A percentile compares a stretch with the other conserved stretches of the same genome.
phyloP scores from a whole-genome alignment of 371 early-diverging fungal genomes.

The Mortierella polycephala region DNA sequence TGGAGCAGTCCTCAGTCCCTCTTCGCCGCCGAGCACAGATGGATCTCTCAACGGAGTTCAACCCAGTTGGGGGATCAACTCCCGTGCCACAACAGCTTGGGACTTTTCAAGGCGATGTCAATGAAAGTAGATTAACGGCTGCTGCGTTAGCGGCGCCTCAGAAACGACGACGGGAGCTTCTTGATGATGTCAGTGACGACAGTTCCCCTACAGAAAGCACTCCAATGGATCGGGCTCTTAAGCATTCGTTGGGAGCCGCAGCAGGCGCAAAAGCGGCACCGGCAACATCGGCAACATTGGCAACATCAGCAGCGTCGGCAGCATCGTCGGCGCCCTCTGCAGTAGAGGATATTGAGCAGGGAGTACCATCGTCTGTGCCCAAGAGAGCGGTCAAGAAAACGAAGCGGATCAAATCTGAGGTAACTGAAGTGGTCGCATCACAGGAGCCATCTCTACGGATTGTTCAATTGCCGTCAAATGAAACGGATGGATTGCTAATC shows the following conservation, averaged over 20 bases:
- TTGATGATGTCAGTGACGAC: slow-evolving; percentile 34
- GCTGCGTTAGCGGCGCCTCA: slow-evolving; percentile 33
- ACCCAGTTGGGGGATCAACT: no score
- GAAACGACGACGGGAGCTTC: slow-evolving; percentile 42
- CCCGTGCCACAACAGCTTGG: neutral
- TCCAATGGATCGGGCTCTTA: neutral
- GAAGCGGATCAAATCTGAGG: slow-evolving; percentile 41
- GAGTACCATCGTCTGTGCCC: neutral
- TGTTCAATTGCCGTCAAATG: neutral
- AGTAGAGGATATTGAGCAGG: no score
- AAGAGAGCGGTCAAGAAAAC: slow-evolving; percentile 28
- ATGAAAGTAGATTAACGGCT: slow-evolving; percentile 3
- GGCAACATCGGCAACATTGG: neutral
- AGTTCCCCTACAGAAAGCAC: slow-evolving; percentile 15
- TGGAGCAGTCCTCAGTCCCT: slow-evolving; percentile 41
- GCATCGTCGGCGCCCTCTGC: no score
- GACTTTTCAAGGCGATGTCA: neutral
- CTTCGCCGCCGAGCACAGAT: slow-evolving; percentile 5
- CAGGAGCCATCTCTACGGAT: slow-evolving; percentile 1
- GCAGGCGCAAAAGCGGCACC: neutral
- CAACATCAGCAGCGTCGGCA: no score
- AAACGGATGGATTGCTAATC: neutral
- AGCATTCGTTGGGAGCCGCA: neutral
- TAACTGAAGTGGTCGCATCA: neutral
- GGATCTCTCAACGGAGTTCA: neutral